Conservation (phyloP, 164 flowering plant species). For the Macadamia integrifolia region DNA sequence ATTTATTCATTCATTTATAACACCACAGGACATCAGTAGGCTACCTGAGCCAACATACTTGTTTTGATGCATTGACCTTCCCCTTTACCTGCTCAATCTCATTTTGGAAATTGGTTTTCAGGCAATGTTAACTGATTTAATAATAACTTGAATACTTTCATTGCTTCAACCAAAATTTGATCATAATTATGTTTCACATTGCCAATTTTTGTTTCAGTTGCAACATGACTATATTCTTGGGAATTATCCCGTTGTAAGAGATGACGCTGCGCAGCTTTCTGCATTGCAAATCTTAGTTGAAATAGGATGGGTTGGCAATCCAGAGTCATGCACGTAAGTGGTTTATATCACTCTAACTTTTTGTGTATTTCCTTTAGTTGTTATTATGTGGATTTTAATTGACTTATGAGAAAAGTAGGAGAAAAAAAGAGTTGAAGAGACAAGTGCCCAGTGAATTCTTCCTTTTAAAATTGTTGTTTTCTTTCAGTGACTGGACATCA, state of each 20-base stretch:
- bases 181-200: constrained; percentile 11
- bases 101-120: too few species aligned
- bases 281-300: constrained; percentile 94
- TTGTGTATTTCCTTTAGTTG: background rate
- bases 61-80: too few species aligned
- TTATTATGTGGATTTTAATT: constrained; percentile 4
- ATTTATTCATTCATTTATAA: too few species aligned
- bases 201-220: constrained; percentile 46
- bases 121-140: background rate
- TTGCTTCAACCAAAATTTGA: background rate
- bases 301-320: constrained; percentile 68
- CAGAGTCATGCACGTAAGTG: constrained; percentile 88
- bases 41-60: too few species aligned
- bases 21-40: too few species aligned
- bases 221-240: constrained; percentile 98
- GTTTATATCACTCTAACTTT: constrained; percentile 1
- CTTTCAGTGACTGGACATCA: constrained; percentile 86
- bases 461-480: constrained; percentile 1
- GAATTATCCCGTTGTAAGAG: constrained; percentile 98
- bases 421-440: too few species aligned
- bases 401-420: background rate
- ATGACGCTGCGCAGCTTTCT: constrained; percentile 95
- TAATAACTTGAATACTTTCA: background rate
- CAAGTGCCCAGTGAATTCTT: background rate
- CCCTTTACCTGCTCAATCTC: too few species aligned